Conservation (phyloP, 495 filamentous ascomycete genomes). For the Glonium stellatum region DNA sequence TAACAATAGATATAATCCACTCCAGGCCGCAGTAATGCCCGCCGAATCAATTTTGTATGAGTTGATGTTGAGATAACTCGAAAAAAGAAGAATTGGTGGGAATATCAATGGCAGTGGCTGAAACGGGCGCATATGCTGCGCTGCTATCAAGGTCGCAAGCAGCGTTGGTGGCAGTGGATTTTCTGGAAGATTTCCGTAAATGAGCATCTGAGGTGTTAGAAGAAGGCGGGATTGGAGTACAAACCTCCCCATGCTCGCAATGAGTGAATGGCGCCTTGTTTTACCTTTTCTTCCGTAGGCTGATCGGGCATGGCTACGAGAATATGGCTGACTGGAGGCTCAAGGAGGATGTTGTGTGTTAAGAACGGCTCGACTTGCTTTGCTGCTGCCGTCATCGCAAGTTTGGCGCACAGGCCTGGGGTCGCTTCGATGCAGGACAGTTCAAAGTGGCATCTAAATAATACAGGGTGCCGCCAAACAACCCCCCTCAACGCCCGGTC, state of each 20-base stretch:
- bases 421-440: neutral
- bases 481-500: neutral
- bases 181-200: slow-evolving; percentile 46
- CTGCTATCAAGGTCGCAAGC: slow-evolving; percentile 70
- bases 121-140: slow-evolving; percentile 69
- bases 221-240: slow-evolving; percentile 26
- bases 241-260: slow-evolving; percentile 68
- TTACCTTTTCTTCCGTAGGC: slow-evolving; percentile 26
- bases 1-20: slow-evolving; percentile 73
- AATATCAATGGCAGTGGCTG: slow-evolving; percentile 72
- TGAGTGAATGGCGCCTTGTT: slow-evolving; percentile 47
- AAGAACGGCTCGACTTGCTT: neutral
- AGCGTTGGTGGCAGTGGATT: slow-evolving; percentile 70
- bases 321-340: neutral
- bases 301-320: slow-evolving; percentile 13
- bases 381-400: neutral
- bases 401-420: neutral
- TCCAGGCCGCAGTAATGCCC: slow-evolving; percentile 79
- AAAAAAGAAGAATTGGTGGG: slow-evolving; percentile 76
- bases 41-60: slow-evolving; percentile 76
- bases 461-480: neutral
- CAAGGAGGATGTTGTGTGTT: neutral
- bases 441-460: neutral
- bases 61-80: slow-evolving; percentile 73
- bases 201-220: slow-evolving; percentile 13